phyloP scores from a whole-genome alignment of 257 asterid species.

The Mitragyna speciosa region DNA sequence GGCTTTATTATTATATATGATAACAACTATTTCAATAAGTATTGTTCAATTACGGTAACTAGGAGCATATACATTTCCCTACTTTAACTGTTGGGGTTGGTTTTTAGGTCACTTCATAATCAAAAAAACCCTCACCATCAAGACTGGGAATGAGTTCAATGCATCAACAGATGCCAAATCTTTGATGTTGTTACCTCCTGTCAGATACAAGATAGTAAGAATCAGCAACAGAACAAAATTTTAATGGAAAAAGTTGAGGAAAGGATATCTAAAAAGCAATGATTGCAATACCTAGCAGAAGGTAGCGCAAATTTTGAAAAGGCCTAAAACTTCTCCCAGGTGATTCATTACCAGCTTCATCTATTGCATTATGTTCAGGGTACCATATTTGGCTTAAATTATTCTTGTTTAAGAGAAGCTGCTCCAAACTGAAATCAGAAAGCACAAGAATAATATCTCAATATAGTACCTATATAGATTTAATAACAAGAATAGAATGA shows the following conservation, averaged over 20 bases:
- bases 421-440: constrained; percentile 69
- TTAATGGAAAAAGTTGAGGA: constrained; percentile 21
- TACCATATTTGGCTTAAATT: constrained; percentile 53
- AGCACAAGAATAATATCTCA: constrained; percentile 23
- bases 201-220: constrained; percentile 23
- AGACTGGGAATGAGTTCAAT: constrained; percentile 71
- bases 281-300: constrained; percentile 60
- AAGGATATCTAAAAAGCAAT: neutral
- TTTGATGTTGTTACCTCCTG: constrained; percentile 78
- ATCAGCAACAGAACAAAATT: constrained; percentile 17
- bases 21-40: neutral
- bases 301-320: constrained; percentile 63
- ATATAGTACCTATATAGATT: constrained; percentile 7
- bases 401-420: constrained; percentile 82
- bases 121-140: constrained; percentile 57
- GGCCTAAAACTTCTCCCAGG: constrained; percentile 43
- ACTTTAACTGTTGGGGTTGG: neutral
- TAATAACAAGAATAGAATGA: constrained; percentile 16
- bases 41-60: neutral
- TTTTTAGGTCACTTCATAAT: neutral
- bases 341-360: constrained; percentile 37
- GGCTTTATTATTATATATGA: too few relatives aligned
- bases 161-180: constrained; percentile 72
- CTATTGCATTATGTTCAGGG: constrained; percentile 44
- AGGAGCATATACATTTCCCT: neutral